Evolutionary conservation across 2,329 filamentous ascomycete species (phyloP).

Genomic region (Pyricularia pennisetigena): DNA sequence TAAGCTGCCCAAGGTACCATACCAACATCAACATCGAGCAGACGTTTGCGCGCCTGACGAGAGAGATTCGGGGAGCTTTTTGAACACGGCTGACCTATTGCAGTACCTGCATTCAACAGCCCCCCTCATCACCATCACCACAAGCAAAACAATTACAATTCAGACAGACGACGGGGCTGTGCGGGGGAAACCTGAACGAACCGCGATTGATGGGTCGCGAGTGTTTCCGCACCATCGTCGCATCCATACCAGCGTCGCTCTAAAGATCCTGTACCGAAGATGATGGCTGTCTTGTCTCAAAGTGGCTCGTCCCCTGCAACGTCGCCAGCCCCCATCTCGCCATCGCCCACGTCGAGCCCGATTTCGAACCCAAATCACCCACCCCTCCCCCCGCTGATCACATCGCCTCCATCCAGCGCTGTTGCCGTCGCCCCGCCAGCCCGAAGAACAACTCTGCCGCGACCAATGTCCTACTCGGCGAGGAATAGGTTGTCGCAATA

Average conservation of each 20-base stretch:
- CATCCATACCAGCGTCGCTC: neutral
- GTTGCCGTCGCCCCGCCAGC: slow-evolving; percentile 13
- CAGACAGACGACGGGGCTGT: neutral
- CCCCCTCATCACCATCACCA: neutral
- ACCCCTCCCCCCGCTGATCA: slow-evolving; percentile 45
- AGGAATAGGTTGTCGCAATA: slow-evolving; percentile 79
- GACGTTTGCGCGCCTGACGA: neutral
- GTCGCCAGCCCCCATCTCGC: slow-evolving; percentile 38
- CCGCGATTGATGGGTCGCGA: slow-evolving; percentile 1
- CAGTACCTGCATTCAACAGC: neutral
- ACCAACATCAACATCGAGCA: neutral
- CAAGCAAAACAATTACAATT: neutral
- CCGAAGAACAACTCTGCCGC: slow-evolving; percentile 50
- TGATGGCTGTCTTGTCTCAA: slow-evolving; percentile 47
- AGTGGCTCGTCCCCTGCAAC: slow-evolving; percentile 39
- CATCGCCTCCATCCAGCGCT: slow-evolving; percentile 33
- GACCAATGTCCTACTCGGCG: slow-evolving; percentile 66
- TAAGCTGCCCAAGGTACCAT: neutral
- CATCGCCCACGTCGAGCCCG: slow-evolving; percentile 12
- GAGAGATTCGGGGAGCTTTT: neutral
- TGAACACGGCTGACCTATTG: neutral
- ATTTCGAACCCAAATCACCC: slow-evolving; percentile 41
- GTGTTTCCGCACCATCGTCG: neutral
- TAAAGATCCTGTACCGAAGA: slow-evolving; percentile 12
- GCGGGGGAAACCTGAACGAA: slow-evolving; percentile 3